phyloP scores from a whole-genome alignment of 164 flowering plant species.

The Berberis vulgaris region DNA sequence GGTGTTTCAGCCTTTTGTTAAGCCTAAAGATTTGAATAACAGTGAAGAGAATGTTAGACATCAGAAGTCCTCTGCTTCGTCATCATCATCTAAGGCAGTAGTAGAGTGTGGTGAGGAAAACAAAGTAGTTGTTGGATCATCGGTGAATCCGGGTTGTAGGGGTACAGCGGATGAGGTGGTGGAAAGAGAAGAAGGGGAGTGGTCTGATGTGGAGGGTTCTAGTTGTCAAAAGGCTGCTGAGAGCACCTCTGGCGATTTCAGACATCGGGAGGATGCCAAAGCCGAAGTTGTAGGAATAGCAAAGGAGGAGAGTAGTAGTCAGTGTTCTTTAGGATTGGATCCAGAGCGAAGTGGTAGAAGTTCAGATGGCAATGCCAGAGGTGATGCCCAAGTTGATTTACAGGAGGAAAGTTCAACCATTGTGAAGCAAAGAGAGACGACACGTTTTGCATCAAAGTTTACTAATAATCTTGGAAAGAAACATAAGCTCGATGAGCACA shows the following conservation, averaged over 20 bases:
- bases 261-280: slow-evolving; percentile 12
- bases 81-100: slow-evolving; percentile 18
- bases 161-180: slow-evolving; percentile 24
- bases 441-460: slow-evolving; percentile 55
- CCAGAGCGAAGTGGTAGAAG: slow-evolving; percentile 17
- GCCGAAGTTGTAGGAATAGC: slow-evolving; percentile 6
- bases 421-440: slow-evolving; percentile 50
- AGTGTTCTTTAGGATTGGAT: slow-evolving; percentile 24
- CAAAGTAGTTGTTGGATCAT: slow-evolving; percentile 11
- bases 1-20: slow-evolving; percentile 86
- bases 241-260: slow-evolving; percentile 11
- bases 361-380: slow-evolving; percentile 28
- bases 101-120: slow-evolving; percentile 16
- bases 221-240: slow-evolving; percentile 18
- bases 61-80: slow-evolving; percentile 1
- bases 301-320: slow-evolving; percentile 23
- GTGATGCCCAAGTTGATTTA: slow-evolving; percentile 25
- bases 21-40: slow-evolving; percentile 25
- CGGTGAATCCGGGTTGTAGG: slow-evolving; percentile 16
- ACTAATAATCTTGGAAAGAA: slow-evolving; percentile 64
- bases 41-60: slow-evolving; percentile 23
- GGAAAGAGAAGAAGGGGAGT: slow-evolving; percentile 96
- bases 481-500: slow-evolving; percentile 66
- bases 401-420: slow-evolving; percentile 39
- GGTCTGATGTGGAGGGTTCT: slow-evolving; percentile 71